Evolutionary conservation across 2,329 filamentous ascomycete genomes (phyloP), one percentile per base, ranked within the genome.

Genomic region (Chaetothyriales sp.): DNA sequence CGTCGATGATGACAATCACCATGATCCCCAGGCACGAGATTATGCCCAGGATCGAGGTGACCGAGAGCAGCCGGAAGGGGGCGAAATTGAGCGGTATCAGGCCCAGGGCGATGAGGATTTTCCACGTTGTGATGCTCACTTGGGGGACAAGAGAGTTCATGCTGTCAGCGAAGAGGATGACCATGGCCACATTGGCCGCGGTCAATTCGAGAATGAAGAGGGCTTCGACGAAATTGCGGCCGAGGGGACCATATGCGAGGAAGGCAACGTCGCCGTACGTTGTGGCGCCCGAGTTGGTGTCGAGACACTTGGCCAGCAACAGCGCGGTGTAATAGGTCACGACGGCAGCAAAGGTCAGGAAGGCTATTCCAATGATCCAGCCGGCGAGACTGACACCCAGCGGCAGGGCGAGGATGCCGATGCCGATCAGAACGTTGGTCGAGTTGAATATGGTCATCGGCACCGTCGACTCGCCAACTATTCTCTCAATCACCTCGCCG

Each of bases 371-470:
- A 54, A 87, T 78, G 43, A 95, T 67, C 89, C 89, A 95, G 47
- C 88, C 90, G 10, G 86, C 81, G 65, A 94, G 88, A 61, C 82
- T 86, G 61, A 96, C 73, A 5, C 86, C 90, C 62, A 96, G 76
- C 5, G 90, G 92, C 49, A 98, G 72, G 66, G 86, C 93, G 48
- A 98, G 74, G 26, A 98, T 71, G 0, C 90, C 90, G 26, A 98
- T 83, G 15, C 89, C 89, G 54, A 95, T 90, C 53, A 95, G 71
- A 48, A 93, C 86, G 58, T 95, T 95, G 64, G 90, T 90, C 2
- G 87, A 93, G 68, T 98, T 98, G 73, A 96, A 94, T 55, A 95
- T 78, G 5, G 90, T 96, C 70, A 96, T 90, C 0, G 88, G 88
- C 15, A 96, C 74, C 1, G 90, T 98, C n/a, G 87, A 94, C 69